Evolutionary conservation across 805 yeast species (phyloP).

Genomic region (Kregervanrija pseudodelftensis): DNA sequence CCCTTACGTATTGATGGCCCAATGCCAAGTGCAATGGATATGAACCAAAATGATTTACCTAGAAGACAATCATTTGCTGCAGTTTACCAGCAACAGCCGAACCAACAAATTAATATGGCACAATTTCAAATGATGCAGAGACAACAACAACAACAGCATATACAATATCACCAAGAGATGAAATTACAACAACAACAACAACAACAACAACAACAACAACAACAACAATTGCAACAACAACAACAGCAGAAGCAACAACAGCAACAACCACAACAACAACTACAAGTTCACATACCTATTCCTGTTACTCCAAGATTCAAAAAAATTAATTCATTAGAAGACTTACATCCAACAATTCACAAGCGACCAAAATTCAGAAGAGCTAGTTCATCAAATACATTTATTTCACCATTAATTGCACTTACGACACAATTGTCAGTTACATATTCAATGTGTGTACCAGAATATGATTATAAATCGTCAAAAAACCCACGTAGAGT

Average conservation of each 20-base stretch:
- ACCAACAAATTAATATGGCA: slow-evolving; percentile 7
- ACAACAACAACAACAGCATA: no score
- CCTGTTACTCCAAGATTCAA: slow-evolving; percentile 36
- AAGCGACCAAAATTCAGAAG: slow-evolving; percentile 64
- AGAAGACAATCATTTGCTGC: slow-evolving; percentile 29
- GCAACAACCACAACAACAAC: no score
- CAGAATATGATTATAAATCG: slow-evolving; percentile 74
- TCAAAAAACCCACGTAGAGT: slow-evolving; percentile 88
- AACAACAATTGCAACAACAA: no score
- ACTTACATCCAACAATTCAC: slow-evolving; percentile 54
- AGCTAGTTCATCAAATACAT: slow-evolving; percentile 50
- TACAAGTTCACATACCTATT: no score
- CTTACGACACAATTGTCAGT: slow-evolving; percentile 70
- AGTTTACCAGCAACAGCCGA: slow-evolving; percentile 13
- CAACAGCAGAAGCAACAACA: no score
- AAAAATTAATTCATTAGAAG: slow-evolving; percentile 36
- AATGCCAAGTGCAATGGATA: slow-evolving; percentile 13
- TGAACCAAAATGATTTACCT: slow-evolving; percentile 11
- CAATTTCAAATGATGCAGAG: background rate
- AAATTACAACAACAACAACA: no score
- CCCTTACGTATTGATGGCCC: slow-evolving; percentile 28
- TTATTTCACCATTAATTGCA: slow-evolving; percentile 74
- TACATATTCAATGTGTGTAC: slow-evolving; percentile 79
- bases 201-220: no score
- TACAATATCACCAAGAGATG: no score